These are phyloP conservation scores for Colletotrichum orchidophilum DNA, from an alignment of 2,329 filamentous ascomycete genomes.

Conservation along the genomic window DNA sequence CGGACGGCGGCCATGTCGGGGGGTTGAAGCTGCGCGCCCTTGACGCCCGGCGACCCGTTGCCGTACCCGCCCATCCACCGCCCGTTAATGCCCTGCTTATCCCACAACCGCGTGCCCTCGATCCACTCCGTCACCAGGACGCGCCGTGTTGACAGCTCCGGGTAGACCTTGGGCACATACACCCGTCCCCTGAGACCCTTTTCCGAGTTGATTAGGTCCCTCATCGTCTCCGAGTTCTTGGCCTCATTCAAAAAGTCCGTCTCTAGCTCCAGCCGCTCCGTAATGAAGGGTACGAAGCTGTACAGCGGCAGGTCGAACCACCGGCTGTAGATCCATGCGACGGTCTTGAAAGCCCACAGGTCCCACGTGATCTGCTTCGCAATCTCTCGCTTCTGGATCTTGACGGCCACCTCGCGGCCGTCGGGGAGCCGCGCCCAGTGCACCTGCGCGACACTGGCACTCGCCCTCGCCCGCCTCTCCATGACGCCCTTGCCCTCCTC, in stretches of 20 bases:
- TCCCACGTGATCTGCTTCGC: slow-evolving; percentile 92
- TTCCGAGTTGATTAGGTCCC: slow-evolving; percentile 77
- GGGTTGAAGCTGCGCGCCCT: slow-evolving; percentile 67
- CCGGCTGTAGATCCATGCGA: slow-evolving; percentile 83
- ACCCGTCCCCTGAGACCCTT: slow-evolving; percentile 80
- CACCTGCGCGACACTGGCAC: slow-evolving; percentile 94
- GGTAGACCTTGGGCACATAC: slow-evolving; percentile 87
- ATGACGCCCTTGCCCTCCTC: slow-evolving; percentile 73
- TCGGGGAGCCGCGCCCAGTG: slow-evolving; percentile 91
- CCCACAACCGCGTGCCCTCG: slow-evolving; percentile 92
- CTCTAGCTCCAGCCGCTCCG: slow-evolving; percentile 89
- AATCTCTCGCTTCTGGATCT: slow-evolving; percentile 97
- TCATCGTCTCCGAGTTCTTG: slow-evolving; percentile 87
- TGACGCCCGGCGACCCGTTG: slow-evolving; percentile 80
- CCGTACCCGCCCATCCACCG: slow-evolving; percentile 83
- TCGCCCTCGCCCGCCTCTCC: slow-evolving; percentile 71
- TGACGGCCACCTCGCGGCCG: slow-evolving; percentile 91
- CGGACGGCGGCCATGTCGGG: slow-evolving; percentile 59
- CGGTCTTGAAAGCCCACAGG: slow-evolving; percentile 93
- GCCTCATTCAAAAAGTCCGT: slow-evolving; percentile 96
- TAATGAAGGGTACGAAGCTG: slow-evolving; percentile 89
- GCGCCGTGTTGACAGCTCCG: slow-evolving; percentile 82
- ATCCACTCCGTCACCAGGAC: slow-evolving; percentile 98
- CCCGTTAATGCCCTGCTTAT: slow-evolving; percentile 81
- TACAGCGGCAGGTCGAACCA: slow-evolving; percentile 96